Base-by-base conservation (phyloP, 768 basidiomycete genomes). In the Tricholoma flavovirens region DNA sequence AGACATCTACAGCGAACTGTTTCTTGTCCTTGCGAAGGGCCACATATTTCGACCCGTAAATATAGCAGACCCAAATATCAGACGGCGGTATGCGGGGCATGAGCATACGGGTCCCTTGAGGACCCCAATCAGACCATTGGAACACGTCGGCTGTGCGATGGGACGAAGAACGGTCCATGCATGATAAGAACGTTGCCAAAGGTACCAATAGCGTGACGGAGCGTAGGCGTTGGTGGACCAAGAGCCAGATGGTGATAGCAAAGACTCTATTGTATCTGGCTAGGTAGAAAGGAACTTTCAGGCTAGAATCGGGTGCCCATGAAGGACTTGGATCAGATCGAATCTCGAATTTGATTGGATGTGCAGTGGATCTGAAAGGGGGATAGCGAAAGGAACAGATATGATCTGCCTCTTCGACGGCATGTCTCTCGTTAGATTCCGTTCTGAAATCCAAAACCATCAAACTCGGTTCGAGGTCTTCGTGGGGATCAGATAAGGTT, bases 41-140 rank as follows among this genome's bases (percentile, higher is more conserved):
- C 58, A 72, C 58, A 73, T 75, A 81, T 56, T 72, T 75, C 24
- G 72, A 72, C 19, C 82, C 83, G 60, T 74, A 75, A 17, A 83
- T 76, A 60, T 81, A 82, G 68, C 83, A 85, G 7, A 82, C 80
- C 83, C 83, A 85, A n/a, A 73, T 65, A 22, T 64, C 59, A 11
- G 77, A 76, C 33, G 67, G 73, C 35, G 67, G 66, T 56, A 58
- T 55, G 40, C 19, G 53, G 9, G 68, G 64, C 6, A 67, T 66
- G 29, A 79, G 60, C 60, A 83, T 64, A 24, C 82, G 77, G 8
- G 78, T 77, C 3, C 73, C 75, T 9, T 36, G 51, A 6, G 78
- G 77, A 12, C 81, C 83, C 83, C 83, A 86, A 22, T 71, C 69
- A 1, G 70, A 59, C 83, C 83, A 86, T 32, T 64, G 56, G 57